A percentile compares a stretch with the other conserved stretches of the same genome.
These are phyloP conservation scores for Colletotrichum kahawae DNA, from an alignment of 2,329 filamentous ascomycete genomes.

Conservation along the genomic window DNA sequence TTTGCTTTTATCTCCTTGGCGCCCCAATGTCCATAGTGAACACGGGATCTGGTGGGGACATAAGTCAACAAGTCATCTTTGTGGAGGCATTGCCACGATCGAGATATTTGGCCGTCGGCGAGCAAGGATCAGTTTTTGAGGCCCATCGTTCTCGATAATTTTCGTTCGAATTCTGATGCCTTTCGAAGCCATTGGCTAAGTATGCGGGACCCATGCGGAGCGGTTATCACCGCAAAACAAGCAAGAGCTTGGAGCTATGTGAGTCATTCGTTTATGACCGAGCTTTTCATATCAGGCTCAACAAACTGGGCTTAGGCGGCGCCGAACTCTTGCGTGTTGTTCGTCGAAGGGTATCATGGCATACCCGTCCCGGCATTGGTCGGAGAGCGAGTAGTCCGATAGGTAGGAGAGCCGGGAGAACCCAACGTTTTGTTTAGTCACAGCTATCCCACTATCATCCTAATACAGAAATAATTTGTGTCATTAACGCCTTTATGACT, in stretches of 20 bases:
- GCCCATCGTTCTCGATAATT: neutral
- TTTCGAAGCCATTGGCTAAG: neutral
- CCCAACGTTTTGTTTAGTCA: neutral
- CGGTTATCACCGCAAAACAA: neutral
- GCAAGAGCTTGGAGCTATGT: neutral
- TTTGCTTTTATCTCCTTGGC: neutral
- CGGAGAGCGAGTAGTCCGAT: neutral
- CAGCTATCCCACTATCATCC: fast-evolving
- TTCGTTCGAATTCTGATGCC: neutral
- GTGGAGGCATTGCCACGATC: neutral
- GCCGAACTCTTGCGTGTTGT: neutral
- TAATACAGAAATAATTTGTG: neutral
- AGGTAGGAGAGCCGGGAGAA: neutral
- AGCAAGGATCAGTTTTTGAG: neutral
- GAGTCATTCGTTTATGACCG: neutral
- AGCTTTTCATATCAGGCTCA: neutral
- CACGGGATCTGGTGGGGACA: too few species aligned
- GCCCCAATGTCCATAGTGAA: neutral
- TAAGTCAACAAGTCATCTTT: neutral
- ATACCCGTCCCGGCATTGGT: neutral
- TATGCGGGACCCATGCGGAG: neutral
- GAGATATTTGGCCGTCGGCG: neutral
- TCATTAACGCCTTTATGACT: neutral
- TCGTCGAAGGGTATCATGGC: neutral
- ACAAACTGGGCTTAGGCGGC: neutral